Base-by-base conservation (phyloP, 2,329 filamentous ascomycete genomes). In the Fusarium drepaniforme region DNA sequence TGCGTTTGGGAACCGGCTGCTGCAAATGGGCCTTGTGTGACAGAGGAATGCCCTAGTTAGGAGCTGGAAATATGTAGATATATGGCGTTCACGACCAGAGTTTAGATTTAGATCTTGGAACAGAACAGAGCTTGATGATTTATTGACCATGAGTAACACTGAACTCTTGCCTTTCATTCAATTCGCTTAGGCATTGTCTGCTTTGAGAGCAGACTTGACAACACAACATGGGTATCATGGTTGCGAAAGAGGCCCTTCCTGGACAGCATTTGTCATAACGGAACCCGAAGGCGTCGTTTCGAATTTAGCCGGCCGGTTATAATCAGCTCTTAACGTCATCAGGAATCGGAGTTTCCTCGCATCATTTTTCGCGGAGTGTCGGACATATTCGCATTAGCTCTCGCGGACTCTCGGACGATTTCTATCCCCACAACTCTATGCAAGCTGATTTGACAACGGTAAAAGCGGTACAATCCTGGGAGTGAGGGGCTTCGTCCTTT, bases 1-100 rank as follows among this genome's bases (percentile, higher is more conserved):
- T 2, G 84, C 86, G 67, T 74, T 86, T 79, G 86, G 86, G 4
- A 88, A 88, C 62, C 83, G 84, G 57, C 72, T 88, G n/a, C 66
- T 88, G 46, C 74, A 79, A 40, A 81, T 85, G 80, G 81, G 81
- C 6, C 25, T 53, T n/a, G 28, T n/a, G 49, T 53, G 49, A 53
- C 4, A 53, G 16, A 30, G 49, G 28, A 49, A 51, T 51, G 46
- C 2, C 25, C 6, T n/a, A 1, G 49, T n/a, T 33, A n/a, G 16
- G 30, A n/a, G 5, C 16, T n/a, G 3, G 28, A 53, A n/a, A 53
- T 53, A 33, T n/a, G 8, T 53, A 53, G 25, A 5, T 51, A 16
- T 16, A 33, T 15, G 25, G 18, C 16, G 49, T 18, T 53, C 11
- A n/a, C 3, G 18, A 13, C 28, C 3, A 13, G 25, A 30, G 49